Conservation (phyloP, 208 protist genomes). For the Wallacemonas collosoma region DNA sequence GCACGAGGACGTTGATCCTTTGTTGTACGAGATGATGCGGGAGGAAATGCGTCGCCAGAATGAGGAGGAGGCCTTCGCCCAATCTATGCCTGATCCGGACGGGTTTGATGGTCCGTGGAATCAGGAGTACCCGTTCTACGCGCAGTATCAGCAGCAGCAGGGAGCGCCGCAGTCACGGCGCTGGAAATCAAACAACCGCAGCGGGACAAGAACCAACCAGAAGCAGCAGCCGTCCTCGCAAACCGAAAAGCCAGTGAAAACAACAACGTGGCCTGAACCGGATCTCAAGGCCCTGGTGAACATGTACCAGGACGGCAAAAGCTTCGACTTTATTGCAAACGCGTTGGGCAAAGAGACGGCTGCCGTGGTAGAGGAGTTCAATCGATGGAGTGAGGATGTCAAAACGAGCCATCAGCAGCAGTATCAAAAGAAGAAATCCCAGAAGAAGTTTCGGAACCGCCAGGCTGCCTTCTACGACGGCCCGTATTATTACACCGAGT, state of each 20-base stretch:
- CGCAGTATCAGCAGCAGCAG: constrained; percentile 14
- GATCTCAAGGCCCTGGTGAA: constrained; percentile 82
- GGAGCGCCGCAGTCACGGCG: constrained; percentile 12
- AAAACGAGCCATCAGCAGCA: constrained; percentile 31
- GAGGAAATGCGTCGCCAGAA: constrained; percentile 86
- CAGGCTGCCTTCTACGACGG: constrained; percentile 13
- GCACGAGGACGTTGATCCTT: constrained; percentile 84
- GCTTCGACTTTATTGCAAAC: constrained; percentile 92
- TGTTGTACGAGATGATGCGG: constrained; percentile 92
- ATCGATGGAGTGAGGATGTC: constrained; percentile 73
- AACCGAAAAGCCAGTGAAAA: constrained; percentile 23
- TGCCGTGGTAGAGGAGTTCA: constrained; percentile 81
- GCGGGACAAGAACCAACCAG: constrained; percentile 1
- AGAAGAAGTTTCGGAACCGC: constrained; percentile 16
- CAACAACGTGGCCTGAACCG: constrained; percentile 71
- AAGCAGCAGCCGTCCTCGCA: constrained; percentile 17
- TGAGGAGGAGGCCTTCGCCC: constrained; percentile 41
- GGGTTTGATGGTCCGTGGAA: constrained; percentile 21
- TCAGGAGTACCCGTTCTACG: constrained; percentile 7
- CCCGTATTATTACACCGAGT: constrained; percentile 75
- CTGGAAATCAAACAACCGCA: constrained; percentile 21
- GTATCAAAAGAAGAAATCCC: constrained; percentile 19
- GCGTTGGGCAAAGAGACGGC: constrained; percentile 69
- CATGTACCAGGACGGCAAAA: constrained; percentile 92
- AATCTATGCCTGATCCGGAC: constrained; percentile 19